Evolutionary conservation across 73 alveolate genomes (phyloP).

Genomic region (Paraurostyla sp.): DNA sequence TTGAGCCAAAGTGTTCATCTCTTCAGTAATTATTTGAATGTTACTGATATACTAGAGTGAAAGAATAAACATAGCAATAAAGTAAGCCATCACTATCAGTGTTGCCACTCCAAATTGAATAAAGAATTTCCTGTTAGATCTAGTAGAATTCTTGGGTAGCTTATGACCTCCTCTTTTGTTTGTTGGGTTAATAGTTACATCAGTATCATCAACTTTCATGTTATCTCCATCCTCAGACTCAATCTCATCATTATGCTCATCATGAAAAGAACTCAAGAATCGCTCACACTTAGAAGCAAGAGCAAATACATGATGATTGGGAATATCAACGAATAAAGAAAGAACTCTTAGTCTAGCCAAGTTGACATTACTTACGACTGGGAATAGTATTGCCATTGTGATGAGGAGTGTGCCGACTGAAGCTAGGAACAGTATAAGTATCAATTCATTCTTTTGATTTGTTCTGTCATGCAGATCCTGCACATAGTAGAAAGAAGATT

Average conservation of each 20-base stretch:
- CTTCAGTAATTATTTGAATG: conserved; percentile 28
- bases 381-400: conserved; percentile 31
- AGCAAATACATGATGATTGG: conserved; percentile 54
- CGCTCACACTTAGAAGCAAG: conserved; percentile 52
- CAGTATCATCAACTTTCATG: conserved; percentile 34
- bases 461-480: conserved; percentile 48
- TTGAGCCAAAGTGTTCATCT: conserved; percentile 51
- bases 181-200: background rate
- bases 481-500: conserved; percentile 51
- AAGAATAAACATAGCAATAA: conserved; percentile 47
- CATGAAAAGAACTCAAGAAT: conserved; percentile 43
- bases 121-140: conserved; percentile 52
- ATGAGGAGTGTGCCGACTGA: conserved; percentile 47
- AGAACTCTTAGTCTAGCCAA: conserved; percentile 49
- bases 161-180: conserved; percentile 55
- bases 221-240: conserved; percentile 59
- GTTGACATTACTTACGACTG: conserved; percentile 49
- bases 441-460: conserved; percentile 40
- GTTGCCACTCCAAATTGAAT: conserved; percentile 4
- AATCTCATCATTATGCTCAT: conserved; percentile 56
- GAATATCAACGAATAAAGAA: conserved; percentile 57
- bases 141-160: conserved; percentile 48
- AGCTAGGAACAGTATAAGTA: conserved; percentile 47
- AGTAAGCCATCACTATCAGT: conserved; percentile 16
- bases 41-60: conserved; percentile 26